Conservation (phyloP, 164 flowering plant species). For the Litsea cubeba region DNA sequence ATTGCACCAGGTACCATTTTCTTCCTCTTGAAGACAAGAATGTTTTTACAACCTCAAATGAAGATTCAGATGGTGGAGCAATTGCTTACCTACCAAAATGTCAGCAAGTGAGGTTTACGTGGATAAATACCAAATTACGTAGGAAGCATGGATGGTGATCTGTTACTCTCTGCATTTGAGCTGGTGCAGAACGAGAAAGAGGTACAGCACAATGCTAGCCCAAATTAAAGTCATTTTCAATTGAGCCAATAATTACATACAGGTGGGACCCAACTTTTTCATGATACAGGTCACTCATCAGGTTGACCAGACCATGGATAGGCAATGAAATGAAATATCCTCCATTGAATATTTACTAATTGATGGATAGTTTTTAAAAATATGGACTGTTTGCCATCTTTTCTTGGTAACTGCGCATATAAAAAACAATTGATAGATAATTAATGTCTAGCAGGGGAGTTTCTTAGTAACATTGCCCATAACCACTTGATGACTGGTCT, state of each 20-base stretch:
- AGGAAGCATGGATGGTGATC: not conserved
- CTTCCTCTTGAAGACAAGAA: not conserved
- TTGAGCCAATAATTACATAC: not conserved
- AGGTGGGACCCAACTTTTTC: not conserved
- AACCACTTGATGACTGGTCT: too few relatives aligned
- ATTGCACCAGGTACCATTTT: constrained; percentile 1
- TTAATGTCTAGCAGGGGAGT: too few relatives aligned
- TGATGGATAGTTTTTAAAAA: too few relatives aligned
- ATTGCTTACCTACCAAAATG: too few relatives aligned
- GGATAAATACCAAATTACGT: not conserved
- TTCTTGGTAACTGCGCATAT: too few relatives aligned
- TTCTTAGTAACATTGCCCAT: too few relatives aligned
- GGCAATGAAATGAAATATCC: not conserved
- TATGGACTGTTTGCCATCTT: too few relatives aligned
- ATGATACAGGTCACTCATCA: not conserved
- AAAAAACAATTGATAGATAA: too few relatives aligned
- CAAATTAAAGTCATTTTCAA: too few relatives aligned
- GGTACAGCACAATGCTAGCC: not conserved
- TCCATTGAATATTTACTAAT: too few relatives aligned
- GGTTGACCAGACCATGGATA: not conserved
- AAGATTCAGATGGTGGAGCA: too few relatives aligned
- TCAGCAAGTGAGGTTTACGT: not conserved
- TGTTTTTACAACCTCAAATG: not conserved
- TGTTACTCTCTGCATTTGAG: not conserved
- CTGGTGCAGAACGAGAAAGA: not conserved